Base-by-base conservation (phyloP, 2,329 filamentous ascomycete species). In the Fusarium tricinctum region DNA sequence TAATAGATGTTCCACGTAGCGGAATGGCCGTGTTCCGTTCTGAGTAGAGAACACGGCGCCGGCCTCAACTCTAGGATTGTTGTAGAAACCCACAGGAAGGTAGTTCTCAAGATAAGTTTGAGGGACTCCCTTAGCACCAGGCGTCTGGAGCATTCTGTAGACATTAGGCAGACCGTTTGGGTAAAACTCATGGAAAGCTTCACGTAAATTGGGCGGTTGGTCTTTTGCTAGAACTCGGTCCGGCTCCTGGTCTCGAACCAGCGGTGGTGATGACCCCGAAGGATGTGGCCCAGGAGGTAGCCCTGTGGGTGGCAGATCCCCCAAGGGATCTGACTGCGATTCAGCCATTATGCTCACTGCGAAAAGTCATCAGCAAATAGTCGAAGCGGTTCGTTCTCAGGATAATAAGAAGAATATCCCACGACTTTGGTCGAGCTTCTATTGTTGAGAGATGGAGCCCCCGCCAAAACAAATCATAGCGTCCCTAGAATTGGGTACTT, bases 41-140 rank as follows among this genome's bases (percentile, higher is more conserved):
- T 48, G 42, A 13, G 81, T 83, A 5, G 82, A 84, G 70, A 84
- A 81, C 33, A 79, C 67, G 12, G 80, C 81, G 12, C 44, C 68
- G 7, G 77, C 75, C 6, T 74, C 59, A 2, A 52, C 15, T 1
- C 75, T 76, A 7, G 79, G 74, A 9, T 74, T 74, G 9, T 65
- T 78, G 69, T 82, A 83, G 68, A 81, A 82, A 8, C 75, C 75
- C 8, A 75, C 56, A 3, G 76, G 74, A 14, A 82, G 75, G 43
- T 78, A 66, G 57, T 79, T 74, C 57, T 82, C 80, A 6, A 80
- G 20, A 39, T 80, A 81, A 6, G 66, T 70, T 26, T 76, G 66
- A 2, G 71, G 63, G 6, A 74, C 71, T 13, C 73, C 76, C 9
- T 69, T 58, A 2, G 63, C 48, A 4, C 74, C 64, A 30, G 72